Evolutionary conservation across 345 rosid species (phyloP).

Genomic region (Eucalyptus pauciflora): DNA sequence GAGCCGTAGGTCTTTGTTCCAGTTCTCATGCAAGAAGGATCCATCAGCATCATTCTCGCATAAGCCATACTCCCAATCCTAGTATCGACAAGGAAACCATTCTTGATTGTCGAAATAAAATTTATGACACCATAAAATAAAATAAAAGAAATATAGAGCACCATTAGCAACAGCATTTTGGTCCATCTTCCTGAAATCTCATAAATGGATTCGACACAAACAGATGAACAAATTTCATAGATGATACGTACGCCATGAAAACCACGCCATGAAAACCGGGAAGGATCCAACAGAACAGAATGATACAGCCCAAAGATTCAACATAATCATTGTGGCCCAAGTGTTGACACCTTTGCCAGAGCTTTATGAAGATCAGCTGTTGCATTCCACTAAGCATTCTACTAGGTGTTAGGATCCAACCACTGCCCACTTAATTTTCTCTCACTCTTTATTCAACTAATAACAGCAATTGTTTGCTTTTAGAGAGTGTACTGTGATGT

Average conservation of each 20-base stretch:
- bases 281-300: background rate
- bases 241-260: background rate
- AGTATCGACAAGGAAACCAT: background rate
- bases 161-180: background rate
- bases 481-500: background rate
- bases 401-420: background rate
- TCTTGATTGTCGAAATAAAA: background rate
- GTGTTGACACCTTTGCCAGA: background rate
- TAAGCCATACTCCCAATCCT: constrained; percentile 98
- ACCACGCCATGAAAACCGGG: background rate
- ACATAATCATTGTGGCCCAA: background rate
- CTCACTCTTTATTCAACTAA: background rate
- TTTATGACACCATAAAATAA: background rate
- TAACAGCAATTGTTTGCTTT: background rate
- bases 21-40: constrained; percentile 76
- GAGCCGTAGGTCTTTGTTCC: constrained; percentile 81
- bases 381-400: background rate
- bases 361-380: background rate
- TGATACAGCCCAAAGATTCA: background rate
- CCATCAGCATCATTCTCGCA: constrained; percentile 86
- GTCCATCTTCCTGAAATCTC: background rate
- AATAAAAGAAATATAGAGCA: background rate
- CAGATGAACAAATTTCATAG: background rate
- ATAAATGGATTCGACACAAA: background rate
- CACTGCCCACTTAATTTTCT: background rate